Evolutionary conservation across 2,329 filamentous ascomycete genomes (phyloP).

Genomic region (Pseudogymnoascus sp.): DNA sequence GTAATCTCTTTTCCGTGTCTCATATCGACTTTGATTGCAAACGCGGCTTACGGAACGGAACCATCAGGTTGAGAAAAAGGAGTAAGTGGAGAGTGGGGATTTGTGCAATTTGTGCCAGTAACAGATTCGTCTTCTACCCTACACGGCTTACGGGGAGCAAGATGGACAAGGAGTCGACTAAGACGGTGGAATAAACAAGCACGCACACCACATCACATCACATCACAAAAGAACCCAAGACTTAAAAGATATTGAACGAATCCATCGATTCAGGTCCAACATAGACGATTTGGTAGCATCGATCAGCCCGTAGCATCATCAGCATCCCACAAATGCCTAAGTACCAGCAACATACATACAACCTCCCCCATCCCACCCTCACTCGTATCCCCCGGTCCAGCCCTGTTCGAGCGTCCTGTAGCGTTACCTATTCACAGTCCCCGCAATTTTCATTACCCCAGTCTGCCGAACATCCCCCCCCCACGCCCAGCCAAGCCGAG

Average conservation of each 20-base stretch:
- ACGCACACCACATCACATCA: neutral
- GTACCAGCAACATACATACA: conserved; percentile 8
- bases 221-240: neutral
- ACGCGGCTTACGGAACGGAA: no score
- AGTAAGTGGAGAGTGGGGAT: neutral
- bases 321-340: neutral
- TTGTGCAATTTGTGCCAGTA: neutral
- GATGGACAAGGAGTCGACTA: neutral
- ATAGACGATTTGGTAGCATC: neutral
- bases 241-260: conserved; percentile 1
- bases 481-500: neutral
- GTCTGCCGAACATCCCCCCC: neutral
- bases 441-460: conserved; percentile 3
- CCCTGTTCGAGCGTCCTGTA: neutral
- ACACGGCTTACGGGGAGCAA: neutral
- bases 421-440: conserved; percentile 1
- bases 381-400: neutral
- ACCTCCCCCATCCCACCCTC: neutral
- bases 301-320: neutral
- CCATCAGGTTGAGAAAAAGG: neutral
- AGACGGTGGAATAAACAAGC: no score
- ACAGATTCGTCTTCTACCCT: no score
- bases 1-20: no score
- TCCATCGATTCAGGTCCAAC: conserved; percentile 4
- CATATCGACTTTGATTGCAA: no score